Base-by-base conservation (phyloP, 306 rosid genomes). In the Morella rubra region DNA sequence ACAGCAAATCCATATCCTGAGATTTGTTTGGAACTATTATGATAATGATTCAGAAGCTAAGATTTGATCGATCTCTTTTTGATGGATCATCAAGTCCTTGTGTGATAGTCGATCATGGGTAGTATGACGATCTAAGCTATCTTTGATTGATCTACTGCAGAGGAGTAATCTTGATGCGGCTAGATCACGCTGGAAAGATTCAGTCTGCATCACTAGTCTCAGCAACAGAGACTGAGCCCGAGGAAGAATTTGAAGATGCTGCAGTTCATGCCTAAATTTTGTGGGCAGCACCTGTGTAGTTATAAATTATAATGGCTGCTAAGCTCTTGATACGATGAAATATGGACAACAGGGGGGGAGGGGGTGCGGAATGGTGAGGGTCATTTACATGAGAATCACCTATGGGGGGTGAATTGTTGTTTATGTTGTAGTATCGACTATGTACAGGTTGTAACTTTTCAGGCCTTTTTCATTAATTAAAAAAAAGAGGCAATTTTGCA, bases 101-200 rank as follows among this genome's bases (percentile, higher is more conserved):
- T 65, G 24, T 42, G 27, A 50, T 76, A 49, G 72, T 24, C 19
- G 6, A 58, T 80, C 8, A 8, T 41, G 56, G 42, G 32, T 5
- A 8, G 62, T 53, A n/a, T 69, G 70, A 47, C 61, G 44, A 20
- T 10, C 4, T 2, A 6, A 32, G 44, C 4, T 50, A 40, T 52
- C 19, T 18, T 19, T 19, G 8, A 8, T 14, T 22, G 13, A 42
- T 54, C 37, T 54, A 15, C 73, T 70, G 14, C 79, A 95, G 99
- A 90, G 99, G 97, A 71, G 98, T 95, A 70, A 95, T 92, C 78
- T 86, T 95, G 84, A 92, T 95, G 99, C 84, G 93, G 75, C 90
- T 95, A 18, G 97, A 92, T 83, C 82, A 89, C 76, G 84, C 91
- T 52, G 99, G 99, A 85, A 95, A 92, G 92, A 88, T 95, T 82